Evolutionary conservation across 352 stramenopile species (phyloP), one percentile per base, ranked within the genome.

Genomic region (Peronospora destructor): DNA sequence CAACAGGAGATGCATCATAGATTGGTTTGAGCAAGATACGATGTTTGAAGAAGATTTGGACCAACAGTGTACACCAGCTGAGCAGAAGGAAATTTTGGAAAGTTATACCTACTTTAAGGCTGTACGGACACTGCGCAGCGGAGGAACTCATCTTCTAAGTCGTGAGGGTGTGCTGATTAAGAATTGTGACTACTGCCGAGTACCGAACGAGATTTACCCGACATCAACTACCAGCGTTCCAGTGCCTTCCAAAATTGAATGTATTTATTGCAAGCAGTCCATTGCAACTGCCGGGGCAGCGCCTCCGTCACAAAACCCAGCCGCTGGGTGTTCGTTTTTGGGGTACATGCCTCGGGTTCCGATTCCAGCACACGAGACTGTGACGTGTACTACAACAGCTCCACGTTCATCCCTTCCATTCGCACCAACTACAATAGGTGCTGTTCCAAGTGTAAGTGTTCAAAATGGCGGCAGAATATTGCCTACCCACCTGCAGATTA

Each of bases 41-140:
- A 93, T 93, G 83, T 93, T 93, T 49, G 83, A 93, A 71, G 83
- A 93, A 66, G 79, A 88, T 25, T 37, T 90, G 46, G 78, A 93
- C 56, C 76, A 91, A 52, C 70, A 85, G 45, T 91, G 80, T 56
- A 71, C 77, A 8, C 72, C 57, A 14, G 50, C 51, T 10, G 83
- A 93, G 50, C 77, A 90, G 36, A 64, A 83, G 45, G 80, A 91
- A 43, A 79, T 87, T 53, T 65, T 85, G 53, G 74, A 85, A 29
- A 78, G 57, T 32, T 72, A 90, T 54, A 63, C 49, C 7, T 90
- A 91, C 58, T 56, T 73, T 12, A 91, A 93, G 45, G 76, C 83
- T 10, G 36, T 87, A n/a, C 70, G 61, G 2, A 52, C 30, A n/a
- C 30, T 91, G 25, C 67, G 65, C 25, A 66, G 61, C 10, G 42